phyloP scores from a whole-genome alignment of 805 yeast species.

The Saccharomycopsis malanga region DNA sequence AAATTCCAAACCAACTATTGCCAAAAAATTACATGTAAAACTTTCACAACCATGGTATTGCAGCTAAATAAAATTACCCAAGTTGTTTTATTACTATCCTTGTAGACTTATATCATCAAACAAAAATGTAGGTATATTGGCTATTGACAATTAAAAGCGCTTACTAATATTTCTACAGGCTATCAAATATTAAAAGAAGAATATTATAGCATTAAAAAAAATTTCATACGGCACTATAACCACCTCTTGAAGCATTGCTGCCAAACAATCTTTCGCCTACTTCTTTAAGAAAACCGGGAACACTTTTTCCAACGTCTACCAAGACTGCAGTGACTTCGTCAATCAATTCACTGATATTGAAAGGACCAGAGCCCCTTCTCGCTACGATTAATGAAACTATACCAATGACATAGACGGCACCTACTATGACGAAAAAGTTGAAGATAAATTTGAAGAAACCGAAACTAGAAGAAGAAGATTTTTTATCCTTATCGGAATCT shows the following conservation, averaged over 20 bases:
- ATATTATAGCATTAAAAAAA: too few relatives aligned
- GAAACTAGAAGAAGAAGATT: slow-evolving; percentile 41
- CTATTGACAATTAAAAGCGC: too few relatives aligned
- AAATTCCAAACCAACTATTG: too few relatives aligned
- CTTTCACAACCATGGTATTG: too few relatives aligned
- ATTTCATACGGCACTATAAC: slow-evolving; percentile 78
- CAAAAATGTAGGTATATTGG: too few relatives aligned
- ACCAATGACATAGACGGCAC: slow-evolving; percentile 64
- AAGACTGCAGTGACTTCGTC: slow-evolving; percentile 67
- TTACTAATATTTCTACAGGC: too few relatives aligned
- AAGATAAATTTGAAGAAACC: slow-evolving; percentile 82
- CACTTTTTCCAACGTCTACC: slow-evolving; percentile 46
- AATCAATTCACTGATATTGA: slow-evolving; percentile 66
- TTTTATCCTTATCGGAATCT: slow-evolving; percentile 27
- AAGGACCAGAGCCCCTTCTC: slow-evolving; percentile 58
- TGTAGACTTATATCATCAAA: too few relatives aligned
- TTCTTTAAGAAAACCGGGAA: slow-evolving; percentile 64
- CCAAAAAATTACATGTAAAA: too few relatives aligned
- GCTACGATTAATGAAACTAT: slow-evolving; percentile 73
- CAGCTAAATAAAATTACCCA: too few relatives aligned
- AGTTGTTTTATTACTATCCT: not conserved
- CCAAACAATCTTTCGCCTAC: slow-evolving; percentile 61
- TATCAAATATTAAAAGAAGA: too few relatives aligned
- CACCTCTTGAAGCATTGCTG: slow-evolving; percentile 53
- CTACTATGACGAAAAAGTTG: slow-evolving; percentile 59